A percentile compares a stretch with the other conserved stretches of the same genome.
Conservation (phyloP, 208 protist species). For the Acanthamoeba divionensis region DNA sequence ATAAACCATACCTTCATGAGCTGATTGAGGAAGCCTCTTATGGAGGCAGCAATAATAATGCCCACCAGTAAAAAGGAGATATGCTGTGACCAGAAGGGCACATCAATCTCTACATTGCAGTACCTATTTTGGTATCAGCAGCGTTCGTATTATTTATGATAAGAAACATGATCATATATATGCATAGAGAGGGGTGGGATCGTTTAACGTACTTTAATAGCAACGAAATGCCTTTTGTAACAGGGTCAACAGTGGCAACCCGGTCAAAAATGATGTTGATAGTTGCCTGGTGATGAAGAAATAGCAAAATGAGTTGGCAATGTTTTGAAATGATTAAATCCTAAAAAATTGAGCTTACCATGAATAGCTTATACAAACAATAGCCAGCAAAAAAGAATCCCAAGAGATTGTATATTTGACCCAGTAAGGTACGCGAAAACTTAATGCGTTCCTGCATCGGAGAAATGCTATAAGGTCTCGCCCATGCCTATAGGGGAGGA, state of each 20-base stretch:
- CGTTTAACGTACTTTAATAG: conserved; percentile 35
- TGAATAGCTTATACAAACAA: conserved; percentile 80
- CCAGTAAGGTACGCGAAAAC: conserved; percentile 70
- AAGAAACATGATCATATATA: neutral
- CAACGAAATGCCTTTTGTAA: conserved; percentile 69
- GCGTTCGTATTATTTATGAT: neutral
- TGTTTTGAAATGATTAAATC: neutral
- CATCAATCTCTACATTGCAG: conserved; percentile 72
- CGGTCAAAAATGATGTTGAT: conserved; percentile 80
- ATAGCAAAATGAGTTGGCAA: neutral
- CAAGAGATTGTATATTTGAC: conserved; percentile 72
- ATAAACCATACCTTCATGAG: conserved; percentile 73
- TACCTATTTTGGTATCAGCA: too few relatives aligned
- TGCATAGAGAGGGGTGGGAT: neutral
- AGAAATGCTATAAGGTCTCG: too few relatives aligned
- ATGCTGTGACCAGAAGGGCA: conserved; percentile 75
- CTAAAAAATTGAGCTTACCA: conserved; percentile 62
- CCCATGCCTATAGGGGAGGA: too few relatives aligned
- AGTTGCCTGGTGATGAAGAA: conserved; percentile 17
- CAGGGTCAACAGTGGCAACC: conserved; percentile 68
- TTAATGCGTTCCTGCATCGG: conserved; percentile 54
- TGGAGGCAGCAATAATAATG: conserved; percentile 76
- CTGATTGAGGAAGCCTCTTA: conserved; percentile 77
- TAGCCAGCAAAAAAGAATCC: conserved; percentile 78
- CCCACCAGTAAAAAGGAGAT: conserved; percentile 76